Base-by-base conservation (phyloP, 1,139 yeast genomes). In the Candida frijolesensis region DNA sequence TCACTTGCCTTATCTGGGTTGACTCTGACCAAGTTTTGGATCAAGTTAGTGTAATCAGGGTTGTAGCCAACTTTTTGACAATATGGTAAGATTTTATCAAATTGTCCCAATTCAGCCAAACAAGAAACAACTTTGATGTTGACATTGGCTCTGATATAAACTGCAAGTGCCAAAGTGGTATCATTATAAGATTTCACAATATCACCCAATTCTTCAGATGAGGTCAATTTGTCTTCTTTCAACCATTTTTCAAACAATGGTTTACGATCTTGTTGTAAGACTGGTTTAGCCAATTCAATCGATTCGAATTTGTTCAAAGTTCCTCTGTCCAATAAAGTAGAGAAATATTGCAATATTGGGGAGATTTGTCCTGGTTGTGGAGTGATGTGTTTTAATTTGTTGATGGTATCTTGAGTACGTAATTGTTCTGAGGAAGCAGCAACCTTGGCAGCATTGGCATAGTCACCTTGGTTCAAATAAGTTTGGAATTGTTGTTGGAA, bases 1-100 rank as follows among this genome's bases (percentile, higher is more conserved):
- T 94, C 99, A 50, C 97, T 89, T 29, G 97, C 99, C 70, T 90
- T 90, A 64, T 95, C 99, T n/a, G 99, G 97, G 65, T 89, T 91
- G 44, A 89, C 85, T 68, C 97, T 84, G 46, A 94, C 85, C 64
- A 95, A 83, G 70, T 90, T 89, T 68, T 96, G 97, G 62, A 95
- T 83, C 72, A 95, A 80, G 56, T 89, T 88, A 47, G 96, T 83
- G 70, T 85, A 95, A 71, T 95, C 96, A 52, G 99, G 98, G 60
- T 83, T 82, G 72, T 87, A 94, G 55, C 85, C 85, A 53, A 87
- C 96, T 74, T 90, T 89, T 70, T 89, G 87, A 70, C 97, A 88
- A 72, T 89, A 95, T 50, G 99, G 97, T 61, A 91, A 72, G 57
- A 95, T 94, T 76, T 92, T 94, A 68, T 92, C 99, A 67, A 91